A percentile compares a stretch with the other conserved stretches of the same genome.
phyloP scores from a whole-genome alignment of 345 rosid genomes.

The Bruguiera gymnorhiza region DNA sequence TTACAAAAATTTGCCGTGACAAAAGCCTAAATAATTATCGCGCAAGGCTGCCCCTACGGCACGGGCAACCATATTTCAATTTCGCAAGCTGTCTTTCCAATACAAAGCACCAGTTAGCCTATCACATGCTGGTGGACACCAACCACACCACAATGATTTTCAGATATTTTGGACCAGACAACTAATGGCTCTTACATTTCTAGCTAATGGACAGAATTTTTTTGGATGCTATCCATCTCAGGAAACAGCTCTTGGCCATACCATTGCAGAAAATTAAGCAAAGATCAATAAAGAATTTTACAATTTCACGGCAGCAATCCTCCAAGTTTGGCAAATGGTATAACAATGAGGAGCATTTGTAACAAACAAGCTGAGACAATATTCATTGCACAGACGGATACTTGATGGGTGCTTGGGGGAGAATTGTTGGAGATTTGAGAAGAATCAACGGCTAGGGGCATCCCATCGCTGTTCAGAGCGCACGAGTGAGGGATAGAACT shows the following conservation, averaged over 20 bases:
- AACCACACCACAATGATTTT: not conserved
- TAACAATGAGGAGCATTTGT: slow-evolving; percentile 4
- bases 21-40: not conserved
- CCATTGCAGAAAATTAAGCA: slow-evolving; percentile 1
- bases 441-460: slow-evolving; percentile 91
- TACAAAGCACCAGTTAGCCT: not conserved
- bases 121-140: slow-evolving; percentile 11
- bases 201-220: too few species aligned
- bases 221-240: not conserved
- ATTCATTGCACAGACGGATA: not conserved
- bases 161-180: too few species aligned
- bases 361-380: slow-evolving; percentile 18
- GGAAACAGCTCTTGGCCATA: slow-evolving; percentile 2
- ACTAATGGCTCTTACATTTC: too few species aligned
- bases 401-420: slow-evolving; percentile 16
- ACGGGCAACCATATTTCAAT: not conserved
- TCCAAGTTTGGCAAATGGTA: slow-evolving; percentile 13
- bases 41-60: slow-evolving; percentile 7
- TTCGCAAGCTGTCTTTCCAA: slow-evolving; percentile 8
- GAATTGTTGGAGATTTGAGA: slow-evolving; percentile 49
- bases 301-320: slow-evolving; percentile 8
- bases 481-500: slow-evolving; percentile 61
- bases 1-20: slow-evolving; percentile 19
- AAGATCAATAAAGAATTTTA: slow-evolving; percentile 7
- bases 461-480: slow-evolving; percentile 69